Evolutionary conservation across 495 filamentous ascomycete species (phyloP), one percentile per base, ranked within the genome.

Genomic region (Aspergillus mulundensis): DNA sequence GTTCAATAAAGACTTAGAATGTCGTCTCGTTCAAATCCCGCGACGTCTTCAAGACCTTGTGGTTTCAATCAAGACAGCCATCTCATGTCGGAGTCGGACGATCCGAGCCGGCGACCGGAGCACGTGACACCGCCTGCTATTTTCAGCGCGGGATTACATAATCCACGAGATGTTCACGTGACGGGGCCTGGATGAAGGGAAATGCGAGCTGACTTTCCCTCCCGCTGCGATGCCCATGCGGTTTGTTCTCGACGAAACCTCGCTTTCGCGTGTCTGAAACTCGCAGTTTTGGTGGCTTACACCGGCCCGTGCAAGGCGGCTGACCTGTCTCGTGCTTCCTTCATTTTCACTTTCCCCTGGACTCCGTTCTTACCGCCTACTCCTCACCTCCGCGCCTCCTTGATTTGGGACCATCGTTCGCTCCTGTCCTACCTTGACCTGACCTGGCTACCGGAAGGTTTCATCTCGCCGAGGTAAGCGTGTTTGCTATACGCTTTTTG

Each of bases 231-330:
- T 61, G 53, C 60, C 53, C 55, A 68, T 71, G 68, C 61, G 67
- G 59, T 61, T 60, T 16, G 25, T 60, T n/a, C 64, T 66, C 60
- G 56, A 49, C 57, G 58, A 45, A 46, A 56, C 65, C 56, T 67
- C 58, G 61, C 53, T 56, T 55, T 55, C 56, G 57, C 64, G 54
- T 48, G 55, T 62, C 53, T 49, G 54, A 40, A 62, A 49, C 58
- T 69, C 57, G 53, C 61, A 62, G 39, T 56, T 62, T 60, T 65
- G 64, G 64, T 54, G 65, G 63, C 57, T 59, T 65, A 56, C 38
- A 51, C 32, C 32, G 67, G 71, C 66, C 69, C 62, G 58, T 69
- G 63, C 61, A 67, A 68, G 71, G 68, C 70, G 69, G 71, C 23
- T 62, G 43, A 60, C 50, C 67, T 66, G 67, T 72, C 66, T 67